Evolutionary conservation across 2,329 filamentous ascomycete species (phyloP).

Genomic region (Monilinia vaccinii-corymbosi): DNA sequence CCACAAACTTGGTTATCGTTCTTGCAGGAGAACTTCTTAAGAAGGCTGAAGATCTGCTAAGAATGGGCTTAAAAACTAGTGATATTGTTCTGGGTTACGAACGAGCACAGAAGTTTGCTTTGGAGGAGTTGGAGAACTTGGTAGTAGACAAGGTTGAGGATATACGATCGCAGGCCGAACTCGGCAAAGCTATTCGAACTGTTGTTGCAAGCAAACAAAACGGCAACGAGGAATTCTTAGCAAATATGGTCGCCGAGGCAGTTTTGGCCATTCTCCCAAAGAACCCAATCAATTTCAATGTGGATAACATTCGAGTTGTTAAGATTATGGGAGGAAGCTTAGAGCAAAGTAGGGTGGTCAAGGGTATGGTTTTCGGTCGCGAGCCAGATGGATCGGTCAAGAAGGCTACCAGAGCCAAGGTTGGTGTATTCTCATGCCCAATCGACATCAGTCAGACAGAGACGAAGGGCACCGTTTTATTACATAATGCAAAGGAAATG

Average conservation of each 20-base stretch:
- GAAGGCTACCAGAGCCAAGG: constrained; percentile 87
- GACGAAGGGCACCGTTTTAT: constrained; percentile 93
- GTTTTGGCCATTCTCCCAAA: constrained; percentile 86
- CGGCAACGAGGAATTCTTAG: constrained; percentile 82
- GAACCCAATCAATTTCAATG: constrained; percentile 93
- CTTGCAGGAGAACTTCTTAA: constrained; percentile 89
- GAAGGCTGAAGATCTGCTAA: constrained; percentile 92
- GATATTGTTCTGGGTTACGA: constrained; percentile 96
- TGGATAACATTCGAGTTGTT: constrained; percentile 96
- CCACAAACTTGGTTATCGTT: constrained; percentile 93
- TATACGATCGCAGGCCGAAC: constrained; percentile 68
- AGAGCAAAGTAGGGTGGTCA: constrained; percentile 88
- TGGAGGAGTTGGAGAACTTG: constrained; percentile 79
- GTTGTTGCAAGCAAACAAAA: constrained; percentile 96
- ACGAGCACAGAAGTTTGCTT: constrained; percentile 80
- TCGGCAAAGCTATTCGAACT: constrained; percentile 91
- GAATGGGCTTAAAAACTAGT: constrained; percentile 96
- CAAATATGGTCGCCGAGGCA: constrained; percentile 76
- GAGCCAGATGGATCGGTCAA: constrained; percentile 89
- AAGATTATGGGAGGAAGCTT: constrained; percentile 99
- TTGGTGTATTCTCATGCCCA: constrained; percentile 91
- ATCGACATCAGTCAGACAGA: constrained; percentile 95
- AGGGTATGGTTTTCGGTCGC: constrained; percentile 96
- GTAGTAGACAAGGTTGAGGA: constrained; percentile 86
- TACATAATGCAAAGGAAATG: constrained; percentile 98